Evolutionary conservation across 306 rosid genomes (phyloP).

Genomic region (Sechiopsis laciniata): DNA sequence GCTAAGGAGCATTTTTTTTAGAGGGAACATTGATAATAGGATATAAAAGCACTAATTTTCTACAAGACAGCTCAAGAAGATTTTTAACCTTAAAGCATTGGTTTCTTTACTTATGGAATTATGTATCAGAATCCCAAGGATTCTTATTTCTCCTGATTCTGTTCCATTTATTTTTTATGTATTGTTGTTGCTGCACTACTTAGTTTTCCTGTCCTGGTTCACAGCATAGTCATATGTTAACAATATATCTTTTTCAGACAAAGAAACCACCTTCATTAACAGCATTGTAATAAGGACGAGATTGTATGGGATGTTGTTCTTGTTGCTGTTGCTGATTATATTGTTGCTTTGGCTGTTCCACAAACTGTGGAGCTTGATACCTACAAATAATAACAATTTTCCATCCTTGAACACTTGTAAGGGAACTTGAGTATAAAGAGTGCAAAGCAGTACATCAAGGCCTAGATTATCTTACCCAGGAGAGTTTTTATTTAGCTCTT

Average conservation of each 20-base stretch:
- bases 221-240: background rate
- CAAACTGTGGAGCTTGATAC: slow-evolving; percentile 63
- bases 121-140: background rate
- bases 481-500: slow-evolving; percentile 63
- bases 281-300: slow-evolving; percentile 63
- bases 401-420: background rate
- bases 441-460: background rate
- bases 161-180: background rate
- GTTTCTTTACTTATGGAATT: background rate
- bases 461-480: slow-evolving; percentile 59
- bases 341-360: slow-evolving; percentile 56
- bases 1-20: background rate
- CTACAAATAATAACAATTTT: slow-evolving; percentile 33
- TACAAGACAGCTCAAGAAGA: background rate
- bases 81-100: background rate
- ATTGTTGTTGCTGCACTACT: background rate
- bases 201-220: background rate
- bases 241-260: background rate
- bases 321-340: slow-evolving; percentile 70
- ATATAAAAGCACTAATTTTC: background rate
- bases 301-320: slow-evolving; percentile 47
- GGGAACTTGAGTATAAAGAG: background rate
- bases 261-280: slow-evolving; percentile 57
- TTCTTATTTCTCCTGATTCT: background rate
- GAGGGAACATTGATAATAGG: background rate